Evolutionary conservation across 306 rosid species (phyloP).

Genomic region (Citrullus colocynthis): DNA sequence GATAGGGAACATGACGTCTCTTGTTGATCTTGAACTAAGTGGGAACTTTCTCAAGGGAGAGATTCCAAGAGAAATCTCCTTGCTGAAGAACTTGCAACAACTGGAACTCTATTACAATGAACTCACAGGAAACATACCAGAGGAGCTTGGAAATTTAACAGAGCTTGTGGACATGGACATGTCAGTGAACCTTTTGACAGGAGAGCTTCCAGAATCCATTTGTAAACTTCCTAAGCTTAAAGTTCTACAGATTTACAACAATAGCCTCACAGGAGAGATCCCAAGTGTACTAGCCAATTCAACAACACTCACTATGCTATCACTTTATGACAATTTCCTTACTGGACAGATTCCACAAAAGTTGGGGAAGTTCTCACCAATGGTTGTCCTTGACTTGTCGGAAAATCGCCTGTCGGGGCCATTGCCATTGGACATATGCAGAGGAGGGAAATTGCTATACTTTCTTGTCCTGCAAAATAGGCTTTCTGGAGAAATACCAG

Average conservation of each 20-base stretch:
- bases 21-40: slow-evolving; percentile 63
- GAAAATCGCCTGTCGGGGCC: slow-evolving; percentile 72
- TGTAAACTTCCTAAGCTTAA: slow-evolving; percentile 65
- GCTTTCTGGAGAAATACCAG: slow-evolving; percentile 62
- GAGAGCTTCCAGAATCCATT: slow-evolving; percentile 55
- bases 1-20: slow-evolving; percentile 68
- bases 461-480: slow-evolving; percentile 57
- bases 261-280: slow-evolving; percentile 65
- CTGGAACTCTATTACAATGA: slow-evolving; percentile 88
- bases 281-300: slow-evolving; percentile 59
- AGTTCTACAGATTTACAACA: slow-evolving; percentile 84
- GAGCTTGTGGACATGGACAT: slow-evolving; percentile 67
- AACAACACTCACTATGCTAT: slow-evolving; percentile 41
- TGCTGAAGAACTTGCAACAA: slow-evolving; percentile 41
- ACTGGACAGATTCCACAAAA: slow-evolving; percentile 49
- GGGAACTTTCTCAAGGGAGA: slow-evolving; percentile 62
- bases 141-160: slow-evolving; percentile 67
- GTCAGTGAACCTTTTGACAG: slow-evolving; percentile 69
- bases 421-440: slow-evolving; percentile 65
- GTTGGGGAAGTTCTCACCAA: slow-evolving; percentile 51
- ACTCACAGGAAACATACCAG: slow-evolving; percentile 60
- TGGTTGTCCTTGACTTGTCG: slow-evolving; percentile 69
- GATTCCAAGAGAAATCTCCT: slow-evolving; percentile 62
- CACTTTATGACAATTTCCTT: slow-evolving; percentile 72
- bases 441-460: slow-evolving; percentile 47